A percentile compares a stretch with the other conserved stretches of the same genome.
Evolutionary conservation across 2,329 filamentous ascomycete species (phyloP).

Genomic region (Camillea tinctor): DNA sequence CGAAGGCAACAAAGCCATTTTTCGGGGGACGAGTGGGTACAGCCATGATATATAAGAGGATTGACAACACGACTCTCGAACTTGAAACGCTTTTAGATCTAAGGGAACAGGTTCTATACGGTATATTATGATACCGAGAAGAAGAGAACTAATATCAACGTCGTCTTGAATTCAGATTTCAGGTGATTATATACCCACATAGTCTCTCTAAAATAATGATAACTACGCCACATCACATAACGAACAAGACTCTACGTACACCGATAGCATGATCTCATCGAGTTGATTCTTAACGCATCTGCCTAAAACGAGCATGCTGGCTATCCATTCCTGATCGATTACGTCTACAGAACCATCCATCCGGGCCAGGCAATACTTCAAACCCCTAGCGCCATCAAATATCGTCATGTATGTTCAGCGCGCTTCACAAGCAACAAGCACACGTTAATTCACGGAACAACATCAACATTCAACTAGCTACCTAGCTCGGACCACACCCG

Average conservation of each 20-base stretch:
- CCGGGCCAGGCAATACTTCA: too few species aligned
- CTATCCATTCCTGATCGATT: too few species aligned
- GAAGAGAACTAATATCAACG: background rate
- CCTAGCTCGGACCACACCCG: background rate
- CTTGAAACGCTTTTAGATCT: background rate
- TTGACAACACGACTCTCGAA: background rate
- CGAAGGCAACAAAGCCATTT: slow-evolving; percentile 15
- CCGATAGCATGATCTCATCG: too few species aligned
- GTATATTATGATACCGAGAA: background rate
- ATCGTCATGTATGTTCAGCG: background rate
- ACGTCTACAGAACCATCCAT: too few species aligned
- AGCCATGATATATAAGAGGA: slow-evolving; percentile 3
- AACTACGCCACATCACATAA: too few species aligned
- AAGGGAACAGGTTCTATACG: too few species aligned
- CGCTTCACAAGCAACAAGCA: background rate
- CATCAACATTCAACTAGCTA: background rate
- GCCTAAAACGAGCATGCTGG: too few species aligned
- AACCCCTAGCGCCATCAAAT: background rate
- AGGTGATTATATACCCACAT: background rate
- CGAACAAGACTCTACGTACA: too few species aligned
- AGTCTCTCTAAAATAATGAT: background rate
- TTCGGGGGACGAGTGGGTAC: background rate
- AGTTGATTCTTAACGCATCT: too few species aligned
- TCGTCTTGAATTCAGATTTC: background rate
- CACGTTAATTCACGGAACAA: background rate